Evolutionary conservation across 257 asterid genomes (phyloP), one percentile per base, ranked within the genome.

Genomic region (Thymus quinquecostatus): DNA sequence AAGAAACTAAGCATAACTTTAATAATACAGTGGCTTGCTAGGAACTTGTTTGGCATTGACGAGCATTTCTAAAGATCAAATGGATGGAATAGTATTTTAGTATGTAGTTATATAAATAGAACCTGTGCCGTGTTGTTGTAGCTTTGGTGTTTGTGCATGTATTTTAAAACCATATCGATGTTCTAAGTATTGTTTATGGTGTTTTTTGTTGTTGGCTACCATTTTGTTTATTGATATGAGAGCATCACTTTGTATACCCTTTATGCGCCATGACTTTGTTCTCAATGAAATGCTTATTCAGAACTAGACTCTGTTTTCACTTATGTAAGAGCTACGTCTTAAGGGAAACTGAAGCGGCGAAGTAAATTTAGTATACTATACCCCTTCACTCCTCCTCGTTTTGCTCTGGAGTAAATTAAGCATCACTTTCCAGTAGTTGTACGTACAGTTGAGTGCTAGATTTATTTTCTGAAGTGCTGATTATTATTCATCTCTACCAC

Each of bases 401-500:
- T 9, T 44, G 41, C 28, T 44, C 29, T 4, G 8, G 45, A 47
- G 5, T 45, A 11, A 43, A 45, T 29, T 13, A 29, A 44, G 40
- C 55, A 44, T 64, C 56, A 45, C 43, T 45, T 64, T 27, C 12
- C 11, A 29, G 57, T 61, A 61, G 50, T 61, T 5, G 2, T 44
- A 43, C 43, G 6, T 6, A 12, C 45, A 6, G 69, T 45, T 45
- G 68, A 41, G 4, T 63, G n/a, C 27, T 43, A 43, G 53, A 34
- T 41, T 44, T 59, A 60, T 49, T 64, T 57, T 71, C 70, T 68
- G 67, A 32, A 32, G 34, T 73, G 74, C 82, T 87, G 79, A 80
- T 69, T 51, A 54, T 54, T 58, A 12, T 66, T 56, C 68, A 33
- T 47, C 49, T 79, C 69, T 51, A 41, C 71, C 63, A 60, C 50